A percentile compares a stretch with the other conserved stretches of the same genome.
Evolutionary conservation across 352 stramenopile species (phyloP).

Genomic region (Pythium myriotylum): DNA sequence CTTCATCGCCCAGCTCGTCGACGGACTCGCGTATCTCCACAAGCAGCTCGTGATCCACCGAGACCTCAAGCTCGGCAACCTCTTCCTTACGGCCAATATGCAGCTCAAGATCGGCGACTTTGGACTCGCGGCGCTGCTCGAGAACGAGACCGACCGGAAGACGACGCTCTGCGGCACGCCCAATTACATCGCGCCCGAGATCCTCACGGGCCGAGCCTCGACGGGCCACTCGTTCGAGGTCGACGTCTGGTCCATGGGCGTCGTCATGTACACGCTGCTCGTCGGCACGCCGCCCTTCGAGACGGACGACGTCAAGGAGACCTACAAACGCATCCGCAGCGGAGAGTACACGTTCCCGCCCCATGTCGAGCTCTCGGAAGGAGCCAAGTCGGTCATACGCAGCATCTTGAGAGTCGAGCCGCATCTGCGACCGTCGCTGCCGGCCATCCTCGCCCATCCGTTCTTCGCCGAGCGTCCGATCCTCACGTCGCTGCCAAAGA

Average conservation of each 20-base stretch:
- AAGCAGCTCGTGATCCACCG: conserved; percentile 95
- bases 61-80: conserved; percentile 98
- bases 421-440: conserved; percentile 62
- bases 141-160: conserved; percentile 92
- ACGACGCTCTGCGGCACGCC: conserved; percentile 96
- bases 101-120: conserved; percentile 98
- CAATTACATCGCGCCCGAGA: conserved; percentile 94
- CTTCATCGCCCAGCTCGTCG: conserved; percentile 91
- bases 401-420: conserved; percentile 78
- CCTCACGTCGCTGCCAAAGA: conserved; percentile 54
- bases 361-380: conserved; percentile 82
- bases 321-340: conserved; percentile 96
- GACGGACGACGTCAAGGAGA: conserved; percentile 97
- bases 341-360: conserved; percentile 97
- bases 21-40: conserved; percentile 96
- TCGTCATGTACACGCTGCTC: conserved; percentile 98
- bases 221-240: conserved; percentile 98
- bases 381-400: conserved; percentile 72
- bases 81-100: conserved; percentile 96
- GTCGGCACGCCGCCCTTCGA: conserved; percentile 98
- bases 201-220: conserved; percentile 88
- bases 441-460: conserved; percentile 76
- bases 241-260: conserved; percentile 97
- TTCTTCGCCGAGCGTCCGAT: conserved; percentile 73
- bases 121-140: conserved; percentile 87